phyloP scores from a whole-genome alignment of 176 grass and related monocot species.

The Otatea glauca region DNA sequence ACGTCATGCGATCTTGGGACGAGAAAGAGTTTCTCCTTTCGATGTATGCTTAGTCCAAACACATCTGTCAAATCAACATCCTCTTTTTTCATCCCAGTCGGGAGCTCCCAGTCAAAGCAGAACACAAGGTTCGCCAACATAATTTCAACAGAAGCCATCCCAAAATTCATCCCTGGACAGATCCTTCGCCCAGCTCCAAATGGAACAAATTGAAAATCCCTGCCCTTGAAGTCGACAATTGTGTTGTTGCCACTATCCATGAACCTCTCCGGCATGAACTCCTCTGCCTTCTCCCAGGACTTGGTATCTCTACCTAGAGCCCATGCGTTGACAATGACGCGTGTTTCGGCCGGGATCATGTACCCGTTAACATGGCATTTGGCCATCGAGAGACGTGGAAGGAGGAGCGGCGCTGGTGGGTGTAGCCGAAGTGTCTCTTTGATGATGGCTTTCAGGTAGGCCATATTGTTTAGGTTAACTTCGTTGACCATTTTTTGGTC shows the following conservation, averaged over 20 bases:
- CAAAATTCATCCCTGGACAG: constrained; percentile 52
- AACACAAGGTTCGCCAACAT: constrained; percentile 44
- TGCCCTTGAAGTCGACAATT: constrained; percentile 27
- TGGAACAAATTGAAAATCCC: constrained; percentile 44
- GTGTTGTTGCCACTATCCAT: background rate
- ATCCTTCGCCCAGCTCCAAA: constrained; percentile 47
- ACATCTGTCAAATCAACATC: constrained; percentile 42
- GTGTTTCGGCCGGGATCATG: constrained; percentile 38
- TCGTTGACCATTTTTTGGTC: constrained; percentile 21
- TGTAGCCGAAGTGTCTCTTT: constrained; percentile 52
- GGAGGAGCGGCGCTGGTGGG: constrained; percentile 43
- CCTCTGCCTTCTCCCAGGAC: constrained; percentile 30
- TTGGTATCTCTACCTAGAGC: constrained; percentile 43
- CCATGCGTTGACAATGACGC: constrained; percentile 45
- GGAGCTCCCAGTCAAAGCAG: constrained; percentile 53
- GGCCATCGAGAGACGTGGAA: constrained; percentile 37
- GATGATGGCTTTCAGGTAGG: constrained; percentile 36
- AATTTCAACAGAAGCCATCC: constrained; percentile 26
- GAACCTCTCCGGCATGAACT: constrained; percentile 53
- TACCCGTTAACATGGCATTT: constrained; percentile 32
- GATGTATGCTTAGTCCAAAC: constrained; percentile 18
- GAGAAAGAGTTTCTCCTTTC: constrained; percentile 39
- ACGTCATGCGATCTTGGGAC: background rate
- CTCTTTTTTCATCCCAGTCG: constrained; percentile 17
- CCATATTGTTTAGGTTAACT: constrained; percentile 2